Evolutionary conservation across 768 basidiomycete species (phyloP).

Genomic region (Pleurotus pulmonarius): DNA sequence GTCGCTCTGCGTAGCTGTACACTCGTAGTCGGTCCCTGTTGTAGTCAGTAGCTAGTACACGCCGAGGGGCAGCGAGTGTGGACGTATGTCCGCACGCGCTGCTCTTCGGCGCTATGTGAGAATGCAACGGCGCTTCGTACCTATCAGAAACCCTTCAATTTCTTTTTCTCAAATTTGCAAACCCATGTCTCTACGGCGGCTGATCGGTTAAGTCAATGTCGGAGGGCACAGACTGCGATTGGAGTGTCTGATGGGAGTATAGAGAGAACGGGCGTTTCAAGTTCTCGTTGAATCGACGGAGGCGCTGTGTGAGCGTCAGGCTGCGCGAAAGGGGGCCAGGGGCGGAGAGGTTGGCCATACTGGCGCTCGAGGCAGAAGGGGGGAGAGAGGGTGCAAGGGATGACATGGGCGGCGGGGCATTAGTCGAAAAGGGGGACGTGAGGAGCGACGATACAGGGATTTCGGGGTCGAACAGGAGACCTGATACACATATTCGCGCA

Average conservation of each 20-base stretch:
- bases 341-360: conserved; percentile 17
- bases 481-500: conserved; percentile 86
- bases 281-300: conserved; percentile 41
- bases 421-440: conserved; percentile 28
- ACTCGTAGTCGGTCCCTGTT: too few relatives aligned
- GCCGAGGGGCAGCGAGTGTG: too few relatives aligned
- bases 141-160: too few relatives aligned
- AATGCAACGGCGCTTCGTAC: too few relatives aligned
- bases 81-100: too few relatives aligned
- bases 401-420: conserved; percentile 19
- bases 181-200: too few relatives aligned
- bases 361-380: conserved; percentile 20
- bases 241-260: conserved; percentile 19
- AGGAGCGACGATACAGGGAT: conserved; percentile 50
- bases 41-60: too few relatives aligned
- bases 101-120: too few relatives aligned
- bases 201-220: too few relatives aligned
- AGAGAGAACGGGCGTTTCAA: conserved; percentile 55
- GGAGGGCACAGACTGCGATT: conserved; percentile 18
- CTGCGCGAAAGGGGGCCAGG: conserved; percentile 38
- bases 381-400: conserved; percentile 17
- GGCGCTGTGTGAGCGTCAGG: conserved; percentile 39
- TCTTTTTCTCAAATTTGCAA: too few relatives aligned
- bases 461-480: conserved; percentile 84
- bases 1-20: too few relatives aligned